These are phyloP conservation scores for Bertia moriformis DNA, from an alignment of 2,329 filamentous ascomycete species.

Conservation along the genomic window DNA sequence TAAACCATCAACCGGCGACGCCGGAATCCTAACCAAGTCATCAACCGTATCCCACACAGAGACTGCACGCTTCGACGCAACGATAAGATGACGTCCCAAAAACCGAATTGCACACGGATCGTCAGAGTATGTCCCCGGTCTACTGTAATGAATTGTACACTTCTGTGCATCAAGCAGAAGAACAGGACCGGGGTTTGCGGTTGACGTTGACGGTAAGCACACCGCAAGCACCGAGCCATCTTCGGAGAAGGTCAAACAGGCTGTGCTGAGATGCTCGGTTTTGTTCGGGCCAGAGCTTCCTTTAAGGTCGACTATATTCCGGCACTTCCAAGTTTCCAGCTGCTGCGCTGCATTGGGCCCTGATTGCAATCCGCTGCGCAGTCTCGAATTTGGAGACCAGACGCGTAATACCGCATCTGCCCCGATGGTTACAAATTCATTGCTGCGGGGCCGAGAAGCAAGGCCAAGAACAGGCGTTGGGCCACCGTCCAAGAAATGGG, in stretches of 20 bases:
- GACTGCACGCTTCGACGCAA: constrained; percentile 28
- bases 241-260: constrained; percentile 36
- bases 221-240: constrained; percentile 38
- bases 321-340: neutral
- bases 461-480: constrained; percentile 33
- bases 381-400: constrained; percentile 36
- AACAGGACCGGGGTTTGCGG: constrained; percentile 23
- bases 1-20: constrained; percentile 14
- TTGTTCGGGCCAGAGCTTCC: constrained; percentile 4
- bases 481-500: constrained; percentile 25
- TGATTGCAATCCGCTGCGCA: neutral
- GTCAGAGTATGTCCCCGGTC: constrained; percentile 26
- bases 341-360: neutral
- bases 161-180: constrained; percentile 35
- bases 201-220: constrained; percentile 16
- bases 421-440: constrained; percentile 42
- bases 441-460: constrained; percentile 27
- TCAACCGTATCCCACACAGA: constrained; percentile 42
- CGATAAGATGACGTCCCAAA: constrained; percentile 34
- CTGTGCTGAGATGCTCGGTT: constrained; percentile 13
- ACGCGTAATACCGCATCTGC: constrained; percentile 36
- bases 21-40: constrained; percentile 28
- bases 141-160: constrained; percentile 28
- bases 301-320: neutral
- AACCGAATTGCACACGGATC: constrained; percentile 31